phyloP scores from a whole-genome alignment of 2,329 filamentous ascomycete species.

The Thielaviopsis populi region DNA sequence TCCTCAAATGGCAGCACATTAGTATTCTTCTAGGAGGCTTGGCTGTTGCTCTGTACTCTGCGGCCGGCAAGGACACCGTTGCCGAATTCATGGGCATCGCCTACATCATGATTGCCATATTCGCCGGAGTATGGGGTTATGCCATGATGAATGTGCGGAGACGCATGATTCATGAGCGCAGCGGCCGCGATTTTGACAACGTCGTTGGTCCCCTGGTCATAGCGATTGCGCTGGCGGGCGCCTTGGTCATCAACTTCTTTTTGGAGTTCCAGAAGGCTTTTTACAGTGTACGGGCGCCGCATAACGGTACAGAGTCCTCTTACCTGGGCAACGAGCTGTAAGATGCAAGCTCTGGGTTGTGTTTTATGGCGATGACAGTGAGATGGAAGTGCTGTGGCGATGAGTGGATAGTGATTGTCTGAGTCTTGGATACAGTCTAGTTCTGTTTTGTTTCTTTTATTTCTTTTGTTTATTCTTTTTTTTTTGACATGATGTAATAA shows the following conservation, averaged over 20 bases:
- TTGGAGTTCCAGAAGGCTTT: conserved; percentile 48
- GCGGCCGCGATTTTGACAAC: conserved; percentile 87
- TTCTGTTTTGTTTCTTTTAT: conserved; percentile 4
- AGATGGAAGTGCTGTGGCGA: neutral
- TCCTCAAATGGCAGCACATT: conserved; percentile 98
- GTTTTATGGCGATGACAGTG: neutral
- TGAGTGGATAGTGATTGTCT: neutral
- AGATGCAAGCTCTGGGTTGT: neutral
- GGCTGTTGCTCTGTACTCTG: conserved; percentile 75
- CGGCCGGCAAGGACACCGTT: conserved; percentile 63
- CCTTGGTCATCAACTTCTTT: conserved; percentile 72
- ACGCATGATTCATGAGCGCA: conserved; percentile 67
- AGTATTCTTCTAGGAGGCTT: conserved; percentile 72
- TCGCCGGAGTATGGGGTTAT: conserved; percentile 79
- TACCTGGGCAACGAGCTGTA: conserved; percentile 11
- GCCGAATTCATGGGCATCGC: conserved; percentile 66
- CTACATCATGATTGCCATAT: conserved; percentile 68
- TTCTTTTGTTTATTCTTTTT: neutral
- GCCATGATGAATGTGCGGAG: conserved; percentile 62
- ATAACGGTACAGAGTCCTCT: conserved; percentile 7
- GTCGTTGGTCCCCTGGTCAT: conserved; percentile 71
- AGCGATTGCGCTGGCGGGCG: conserved; percentile 60
- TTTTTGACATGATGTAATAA: conserved; percentile 6
- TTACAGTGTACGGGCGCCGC: neutral
- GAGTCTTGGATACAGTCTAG: neutral